These are phyloP conservation scores for Aspergillus ustus DNA, from an alignment of 2,329 filamentous ascomycete genomes.

Conservation along the genomic window DNA sequence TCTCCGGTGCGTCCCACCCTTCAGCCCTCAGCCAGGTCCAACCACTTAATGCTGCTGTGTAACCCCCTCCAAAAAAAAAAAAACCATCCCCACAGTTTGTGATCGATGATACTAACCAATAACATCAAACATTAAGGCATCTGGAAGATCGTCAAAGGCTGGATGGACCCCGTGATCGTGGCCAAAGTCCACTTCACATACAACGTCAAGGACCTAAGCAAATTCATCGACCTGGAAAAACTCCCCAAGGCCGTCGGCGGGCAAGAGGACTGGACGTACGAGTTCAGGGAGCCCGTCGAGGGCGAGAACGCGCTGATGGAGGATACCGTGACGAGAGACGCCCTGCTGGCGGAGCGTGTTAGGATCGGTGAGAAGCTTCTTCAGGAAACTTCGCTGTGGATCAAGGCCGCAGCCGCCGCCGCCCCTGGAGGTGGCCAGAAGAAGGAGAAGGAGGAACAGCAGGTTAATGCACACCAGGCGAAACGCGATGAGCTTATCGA, in stretches of 20 bases:
- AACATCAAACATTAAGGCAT: too few species aligned
- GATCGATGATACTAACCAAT: too few species aligned
- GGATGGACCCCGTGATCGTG: conserved; percentile 95
- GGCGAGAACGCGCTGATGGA: conserved; percentile 78
- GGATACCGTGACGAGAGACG: conserved; percentile 64
- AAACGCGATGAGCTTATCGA: conserved; percentile 66
- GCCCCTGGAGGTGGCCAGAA: conserved; percentile 52
- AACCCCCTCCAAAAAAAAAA: too few species aligned
- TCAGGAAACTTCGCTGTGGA: conserved; percentile 73
- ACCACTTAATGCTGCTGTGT: too few species aligned
- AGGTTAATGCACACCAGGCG: conserved; percentile 55
- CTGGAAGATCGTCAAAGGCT: conserved; percentile 91
- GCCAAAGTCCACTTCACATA: conserved; percentile 91
- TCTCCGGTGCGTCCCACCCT: conserved; percentile 67
- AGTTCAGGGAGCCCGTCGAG: conserved; percentile 73
- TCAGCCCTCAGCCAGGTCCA: too few species aligned
- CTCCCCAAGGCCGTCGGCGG: conserved; percentile 83
- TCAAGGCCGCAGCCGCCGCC: conserved; percentile 52
- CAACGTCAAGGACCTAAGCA: conserved; percentile 72
- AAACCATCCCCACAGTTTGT: background rate
- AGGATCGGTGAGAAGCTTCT: conserved; percentile 75
- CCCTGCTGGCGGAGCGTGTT: conserved; percentile 65
- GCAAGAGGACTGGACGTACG: conserved; percentile 78
- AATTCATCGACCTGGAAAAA: conserved; percentile 70
- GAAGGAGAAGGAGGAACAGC: conserved; percentile 40